Evolutionary conservation across 495 filamentous ascomycete genomes (phyloP).

Genomic region (Lasiosphaeria miniovina): DNA sequence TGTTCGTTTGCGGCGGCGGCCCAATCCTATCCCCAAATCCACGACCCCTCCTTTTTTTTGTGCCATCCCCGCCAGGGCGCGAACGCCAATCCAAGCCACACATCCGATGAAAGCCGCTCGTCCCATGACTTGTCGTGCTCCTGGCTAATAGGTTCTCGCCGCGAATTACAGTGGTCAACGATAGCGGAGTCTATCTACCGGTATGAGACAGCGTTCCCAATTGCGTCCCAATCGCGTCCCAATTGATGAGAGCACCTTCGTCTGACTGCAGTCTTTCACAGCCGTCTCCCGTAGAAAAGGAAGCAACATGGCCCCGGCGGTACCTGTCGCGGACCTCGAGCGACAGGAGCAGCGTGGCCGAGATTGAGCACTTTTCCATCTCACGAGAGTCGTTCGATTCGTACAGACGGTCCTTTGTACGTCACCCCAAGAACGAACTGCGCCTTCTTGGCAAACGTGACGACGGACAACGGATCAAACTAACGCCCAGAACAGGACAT

Average conservation of each 20-base stretch:
- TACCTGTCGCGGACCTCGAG: slow-evolving; percentile 66
- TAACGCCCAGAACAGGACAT: slow-evolving; percentile 66
- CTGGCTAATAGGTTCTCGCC: slow-evolving; percentile 21
- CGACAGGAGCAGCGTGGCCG: slow-evolving; percentile 63
- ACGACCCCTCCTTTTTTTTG: slow-evolving; percentile 2
- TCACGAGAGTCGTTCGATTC: slow-evolving; percentile 98
- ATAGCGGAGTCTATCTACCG: slow-evolving; percentile 93
- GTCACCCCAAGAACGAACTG: slow-evolving; percentile 27
- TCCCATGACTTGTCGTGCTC: not conserved
- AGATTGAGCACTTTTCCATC: slow-evolving; percentile 93
- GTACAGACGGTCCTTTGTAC: slow-evolving; percentile 92
- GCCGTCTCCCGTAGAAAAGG: slow-evolving; percentile 89
- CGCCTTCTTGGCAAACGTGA: slow-evolving; percentile 1
- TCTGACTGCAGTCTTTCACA: slow-evolving; percentile 30
- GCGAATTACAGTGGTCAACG: slow-evolving; percentile 75
- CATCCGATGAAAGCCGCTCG: too few species aligned
- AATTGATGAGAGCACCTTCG: not conserved
- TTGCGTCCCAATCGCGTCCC: not conserved
- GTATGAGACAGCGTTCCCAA: slow-evolving; percentile 46
- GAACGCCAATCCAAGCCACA: too few species aligned
- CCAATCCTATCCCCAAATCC: slow-evolving; percentile 1
- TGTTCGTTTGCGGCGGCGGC: not conserved
- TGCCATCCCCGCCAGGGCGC: too few species aligned
- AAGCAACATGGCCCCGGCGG: slow-evolving; percentile 76
- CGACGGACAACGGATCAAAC: not conserved